phyloP scores from a whole-genome alignment of 2,329 filamentous ascomycete genomes.

The Biscogniauxia marginata region DNA sequence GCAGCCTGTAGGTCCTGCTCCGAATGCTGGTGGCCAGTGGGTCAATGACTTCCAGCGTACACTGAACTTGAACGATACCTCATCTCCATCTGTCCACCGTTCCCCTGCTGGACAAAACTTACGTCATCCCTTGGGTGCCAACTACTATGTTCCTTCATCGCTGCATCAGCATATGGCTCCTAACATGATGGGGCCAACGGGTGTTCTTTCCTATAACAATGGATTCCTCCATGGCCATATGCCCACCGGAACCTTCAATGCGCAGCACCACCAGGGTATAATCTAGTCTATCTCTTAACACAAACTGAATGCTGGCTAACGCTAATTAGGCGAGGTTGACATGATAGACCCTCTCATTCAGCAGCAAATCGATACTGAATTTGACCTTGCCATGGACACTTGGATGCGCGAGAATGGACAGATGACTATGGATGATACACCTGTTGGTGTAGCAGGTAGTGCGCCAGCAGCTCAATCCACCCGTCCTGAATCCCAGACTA shows the following conservation, averaged over 20 bases:
- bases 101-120: neutral
- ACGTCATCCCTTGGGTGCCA: neutral
- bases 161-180: neutral
- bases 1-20: neutral
- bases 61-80: constrained; percentile 35
- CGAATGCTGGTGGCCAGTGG: constrained; percentile 28
- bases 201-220: neutral
- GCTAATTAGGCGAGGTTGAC: neutral
- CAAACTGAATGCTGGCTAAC: constrained; percentile 1
- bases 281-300: constrained; percentile 46
- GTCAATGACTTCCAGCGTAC: constrained; percentile 45
- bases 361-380: constrained; percentile 12
- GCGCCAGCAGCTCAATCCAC: neutral
- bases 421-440: neutral
- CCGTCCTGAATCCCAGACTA: neutral
- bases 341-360: neutral
- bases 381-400: constrained; percentile 20
- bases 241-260: neutral
- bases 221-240: neutral
- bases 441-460: neutral
- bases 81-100: neutral
- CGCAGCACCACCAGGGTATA: constrained; percentile 36
- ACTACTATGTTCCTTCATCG: neutral
- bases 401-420: constrained; percentile 20
- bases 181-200: neutral